phyloP scores from a whole-genome alignment of 2,329 filamentous ascomycete species.

The Colletotrichum musicola region DNA sequence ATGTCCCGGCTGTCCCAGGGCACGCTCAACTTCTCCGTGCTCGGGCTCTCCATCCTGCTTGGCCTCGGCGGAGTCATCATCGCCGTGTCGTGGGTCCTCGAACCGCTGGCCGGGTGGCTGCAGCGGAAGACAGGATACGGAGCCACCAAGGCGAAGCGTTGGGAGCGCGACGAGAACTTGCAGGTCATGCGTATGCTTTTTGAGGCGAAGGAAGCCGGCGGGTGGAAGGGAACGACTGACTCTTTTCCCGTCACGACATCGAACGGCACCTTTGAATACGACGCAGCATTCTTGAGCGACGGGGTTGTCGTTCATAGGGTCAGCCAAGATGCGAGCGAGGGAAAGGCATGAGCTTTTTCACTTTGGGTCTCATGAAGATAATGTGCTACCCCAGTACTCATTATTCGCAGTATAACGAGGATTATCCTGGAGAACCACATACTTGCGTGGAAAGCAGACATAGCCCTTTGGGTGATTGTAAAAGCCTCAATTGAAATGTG shows the following conservation, averaged over 20 bases:
- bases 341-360: not conserved
- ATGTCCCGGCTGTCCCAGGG: constrained; percentile 8
- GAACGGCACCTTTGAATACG: constrained; percentile 6
- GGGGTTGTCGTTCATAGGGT: not conserved
- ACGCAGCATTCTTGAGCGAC: not conserved
- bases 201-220: constrained; percentile 6
- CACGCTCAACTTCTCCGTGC: constrained; percentile 27
- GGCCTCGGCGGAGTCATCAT: not conserved
- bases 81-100: not conserved
- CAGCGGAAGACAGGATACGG: constrained; percentile 6
- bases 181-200: constrained; percentile 31
- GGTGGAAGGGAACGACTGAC: not conserved
- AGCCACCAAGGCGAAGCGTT: constrained; percentile 2
- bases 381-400: no score
- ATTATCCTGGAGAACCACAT: no score
- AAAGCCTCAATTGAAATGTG: no score
- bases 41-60: constrained; percentile 6
- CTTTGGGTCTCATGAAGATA: no score
- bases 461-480: no score
- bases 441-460: no score
- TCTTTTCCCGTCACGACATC: constrained; percentile 12
- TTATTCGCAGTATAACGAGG: no score
- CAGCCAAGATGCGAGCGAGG: not conserved
- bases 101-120: not conserved
- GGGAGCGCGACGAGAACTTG: constrained; percentile 26